Evolutionary conservation across 495 filamentous ascomycete species (phyloP).

Genomic region (Aspergillus funiculosus): DNA sequence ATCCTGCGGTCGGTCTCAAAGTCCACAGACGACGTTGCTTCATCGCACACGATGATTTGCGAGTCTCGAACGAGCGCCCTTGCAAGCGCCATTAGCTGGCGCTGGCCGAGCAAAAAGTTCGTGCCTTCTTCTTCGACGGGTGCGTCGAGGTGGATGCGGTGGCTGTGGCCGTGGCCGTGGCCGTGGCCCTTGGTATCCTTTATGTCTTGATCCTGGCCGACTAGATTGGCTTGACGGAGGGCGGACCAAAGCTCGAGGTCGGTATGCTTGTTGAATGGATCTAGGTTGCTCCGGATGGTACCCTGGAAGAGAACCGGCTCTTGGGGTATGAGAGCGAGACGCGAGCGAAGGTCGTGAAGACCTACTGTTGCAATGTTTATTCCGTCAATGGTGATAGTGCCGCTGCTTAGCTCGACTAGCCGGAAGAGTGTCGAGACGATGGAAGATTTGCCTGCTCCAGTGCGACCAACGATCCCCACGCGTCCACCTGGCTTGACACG

Average conservation of each 20-base stretch:
- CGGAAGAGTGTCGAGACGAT: conserved; percentile 65
- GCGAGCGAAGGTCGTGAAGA: conserved; percentile 69
- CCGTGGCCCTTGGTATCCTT: too few species aligned
- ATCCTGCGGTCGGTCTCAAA: conserved; percentile 80
- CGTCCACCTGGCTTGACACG: conserved; percentile 68
- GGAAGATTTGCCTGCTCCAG: not conserved
- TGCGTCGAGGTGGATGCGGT: conserved; percentile 2
- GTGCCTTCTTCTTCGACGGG: conserved; percentile 20
- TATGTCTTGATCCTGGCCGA: conserved; percentile 42
- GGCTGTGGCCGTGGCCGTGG: not conserved
- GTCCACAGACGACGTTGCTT: conserved; percentile 86
- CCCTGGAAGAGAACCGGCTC: conserved; percentile 84
- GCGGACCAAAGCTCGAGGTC: conserved; percentile 73
- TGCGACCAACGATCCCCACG: conserved; percentile 82
- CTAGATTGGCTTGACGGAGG: conserved; percentile 37
- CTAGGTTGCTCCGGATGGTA: conserved; percentile 78
- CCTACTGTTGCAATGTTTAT: conserved; percentile 73
- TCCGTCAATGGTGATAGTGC: conserved; percentile 74
- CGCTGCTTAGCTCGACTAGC: conserved; percentile 70
- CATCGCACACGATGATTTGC: conserved; percentile 76
- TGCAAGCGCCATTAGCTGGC: conserved; percentile 80
- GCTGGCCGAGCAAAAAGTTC: conserved; percentile 69
- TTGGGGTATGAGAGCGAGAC: conserved; percentile 85
- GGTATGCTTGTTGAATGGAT: conserved; percentile 73
- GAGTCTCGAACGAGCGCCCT: conserved; percentile 73